Evolutionary conservation across 495 filamentous ascomycete genomes (phyloP), one percentile per base, ranked within the genome.

Genomic region (Talaromyces borbonicus): DNA sequence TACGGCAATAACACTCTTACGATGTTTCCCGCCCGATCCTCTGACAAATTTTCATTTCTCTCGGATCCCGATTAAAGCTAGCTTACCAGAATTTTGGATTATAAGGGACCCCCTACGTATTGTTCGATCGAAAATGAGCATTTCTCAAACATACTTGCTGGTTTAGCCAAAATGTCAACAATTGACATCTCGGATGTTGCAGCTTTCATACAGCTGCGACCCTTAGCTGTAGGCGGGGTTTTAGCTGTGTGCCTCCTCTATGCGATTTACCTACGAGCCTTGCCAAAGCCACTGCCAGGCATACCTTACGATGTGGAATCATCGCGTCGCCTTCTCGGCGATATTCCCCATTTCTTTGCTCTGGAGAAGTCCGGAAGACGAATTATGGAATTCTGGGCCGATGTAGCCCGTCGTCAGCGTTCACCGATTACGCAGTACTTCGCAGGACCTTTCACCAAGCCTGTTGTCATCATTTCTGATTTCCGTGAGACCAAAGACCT

Each of bases 341-440:
- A 65, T 36, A 24, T 65, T 5, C 59, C 58, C 15, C 49, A 54
- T 26, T 52, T 68, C 37, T 35, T 2, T 29, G 26, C 26, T 11
- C 26, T 29, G 11, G 26, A 29, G 11, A 29, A 29, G 11, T 29
- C 26, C 5, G 26, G 26, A 29, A 5, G 26, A 11, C 26, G 26
- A 5, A 29, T 29, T 29, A 29, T 29, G 26, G 26, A 29, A 11
- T 29, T 29, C 26, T 29, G 26, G 26, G 26, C 26, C 5, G 26
- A 29, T 29, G 26, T 29, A 6, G 26, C 26, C 5, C 26, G 26
- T 11, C 26, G 26, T 29, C 26, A 29, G 15, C 48, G 61, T 4
- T 58, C 64, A 14, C 58, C 65, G 1, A 56, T 72, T 19, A 46
- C 53, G 6, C 68, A 72, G 47, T 29, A 63, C 19, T 71, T 68